Conservation (phyloP, 768 basidiomycete species). For the Tubosaeta brunneosetosa region DNA sequence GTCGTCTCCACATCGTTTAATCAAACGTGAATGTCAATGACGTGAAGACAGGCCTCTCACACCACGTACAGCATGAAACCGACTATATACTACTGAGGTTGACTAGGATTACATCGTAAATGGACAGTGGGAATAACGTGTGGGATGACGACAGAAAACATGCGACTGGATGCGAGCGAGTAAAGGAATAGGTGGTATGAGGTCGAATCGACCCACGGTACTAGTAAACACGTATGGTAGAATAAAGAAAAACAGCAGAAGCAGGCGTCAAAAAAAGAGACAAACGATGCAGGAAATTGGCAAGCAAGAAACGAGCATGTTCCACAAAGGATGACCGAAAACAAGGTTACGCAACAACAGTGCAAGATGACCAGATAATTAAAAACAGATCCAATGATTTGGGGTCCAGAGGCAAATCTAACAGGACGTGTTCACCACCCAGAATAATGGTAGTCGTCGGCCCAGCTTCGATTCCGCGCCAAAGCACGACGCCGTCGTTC, state of each 20-base stretch:
- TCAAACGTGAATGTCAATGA: too few relatives aligned
- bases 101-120: constrained; percentile 33
- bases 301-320: constrained; percentile 20
- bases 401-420: constrained; percentile 2
- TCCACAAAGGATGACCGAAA: constrained; percentile 15
- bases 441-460: constrained; percentile 59
- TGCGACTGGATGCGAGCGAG: constrained; percentile 20
- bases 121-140: constrained; percentile 26
- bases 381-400: constrained; percentile 14
- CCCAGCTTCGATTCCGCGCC: constrained; percentile 63
- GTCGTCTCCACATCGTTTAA: too few relatives aligned
- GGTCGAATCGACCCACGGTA: background rate
- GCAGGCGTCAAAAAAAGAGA: constrained; percentile 6
- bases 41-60: background rate
- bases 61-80: background rate
- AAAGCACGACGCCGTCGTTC: constrained; percentile 43
- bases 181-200: constrained; percentile 16
- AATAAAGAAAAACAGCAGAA: constrained; percentile 11
- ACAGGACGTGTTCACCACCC: constrained; percentile 50
- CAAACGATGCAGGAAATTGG: constrained; percentile 7
- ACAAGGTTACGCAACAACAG: constrained; percentile 16
- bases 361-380: constrained; percentile 21
- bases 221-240: constrained; percentile 14
- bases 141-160: constrained; percentile 20
- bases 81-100: constrained; percentile 28